phyloP scores from a whole-genome alignment of 2,329 filamentous ascomycete species.

The Thelonectria blattea region DNA sequence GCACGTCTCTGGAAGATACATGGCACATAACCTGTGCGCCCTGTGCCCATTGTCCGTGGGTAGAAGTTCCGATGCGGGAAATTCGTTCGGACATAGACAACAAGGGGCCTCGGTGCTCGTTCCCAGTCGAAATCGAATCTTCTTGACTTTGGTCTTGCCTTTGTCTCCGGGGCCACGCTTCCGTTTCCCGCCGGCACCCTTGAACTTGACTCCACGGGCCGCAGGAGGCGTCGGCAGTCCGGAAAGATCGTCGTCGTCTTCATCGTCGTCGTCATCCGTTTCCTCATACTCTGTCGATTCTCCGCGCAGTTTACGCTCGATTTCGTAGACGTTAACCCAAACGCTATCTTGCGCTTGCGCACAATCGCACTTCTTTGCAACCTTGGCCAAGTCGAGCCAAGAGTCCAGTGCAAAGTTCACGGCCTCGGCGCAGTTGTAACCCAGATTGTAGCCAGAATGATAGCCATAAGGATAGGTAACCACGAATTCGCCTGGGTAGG shows the following conservation, averaged over 20 bases:
- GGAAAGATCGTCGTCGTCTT: constrained; percentile 67
- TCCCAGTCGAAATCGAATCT: constrained; percentile 79
- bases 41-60: constrained; percentile 86
- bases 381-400: constrained; percentile 93
- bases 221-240: constrained; percentile 81
- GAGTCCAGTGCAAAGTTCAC: constrained; percentile 97
- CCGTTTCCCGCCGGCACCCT: constrained; percentile 69
- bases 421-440: constrained; percentile 98
- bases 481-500: constrained; percentile 96
- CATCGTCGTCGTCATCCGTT: constrained; percentile 72
- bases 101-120: constrained; percentile 78
- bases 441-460: constrained; percentile 96
- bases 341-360: constrained; percentile 95
- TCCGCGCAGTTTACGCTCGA: constrained; percentile 90
- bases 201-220: constrained; percentile 73
- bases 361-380: constrained; percentile 96
- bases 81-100: constrained; percentile 89
- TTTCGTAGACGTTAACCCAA: constrained; percentile 96
- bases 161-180: constrained; percentile 44
- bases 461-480: constrained; percentile 99
- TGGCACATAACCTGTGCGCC: constrained; percentile 86
- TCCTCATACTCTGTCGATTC: constrained; percentile 87
- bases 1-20: constrained; percentile 91
- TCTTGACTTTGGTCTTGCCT: constrained; percentile 70
- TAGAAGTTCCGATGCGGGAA: constrained; percentile 80